Evolutionary conservation across 495 filamentous ascomycete genomes (phyloP), one percentile per base, ranked within the genome.

Genomic region (Talaromyces thailandensis): DNA sequence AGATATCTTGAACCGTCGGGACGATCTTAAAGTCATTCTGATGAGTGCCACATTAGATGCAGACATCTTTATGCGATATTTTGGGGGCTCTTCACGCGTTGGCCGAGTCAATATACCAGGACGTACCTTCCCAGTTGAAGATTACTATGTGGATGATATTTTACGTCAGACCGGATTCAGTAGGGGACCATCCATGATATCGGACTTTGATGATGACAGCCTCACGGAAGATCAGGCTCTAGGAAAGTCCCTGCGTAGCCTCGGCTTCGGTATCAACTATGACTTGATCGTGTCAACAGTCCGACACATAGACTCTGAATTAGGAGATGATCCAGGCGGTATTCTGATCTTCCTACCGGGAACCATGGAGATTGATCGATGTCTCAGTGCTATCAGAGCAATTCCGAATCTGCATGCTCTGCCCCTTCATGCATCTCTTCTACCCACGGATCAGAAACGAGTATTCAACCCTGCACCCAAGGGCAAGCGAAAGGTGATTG

Each of bases 41-140:
- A 98, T 98, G 95, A 96, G 91, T 71, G 94, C 94, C 12, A 98
- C 94, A 6, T 84, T 98, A 3, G 94, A 98, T 73, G 93, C 95
- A 9, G 81, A 84, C 3, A 84, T 93, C 4, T 98, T 98, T 72
- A 85, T 85, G 62, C 76, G 81, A 37, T 98, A 98, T 72, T 98
- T 98, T 71, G 83, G 82, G 14, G 82, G 81, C 9, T 78, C 81
- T 21, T 78, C 84, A 28, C 78, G 76, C 12, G 92, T 97, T 61
- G 89, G 88, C 2, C 63, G 84, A 61, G 86, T 98, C 12, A 88
- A 94, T 70, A 97, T 98, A 62, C 80, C 88, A 51, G 94, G 94
- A 16, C 82, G 94, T 51, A 98, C 93, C 25, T 92, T 87, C 70
- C 93, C 94, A 3, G 92, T 98, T 8, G 73, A 89, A 61, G 94